Conservation (phyloP, 441 rosid genomes). For the Syzygium malaccense region DNA sequence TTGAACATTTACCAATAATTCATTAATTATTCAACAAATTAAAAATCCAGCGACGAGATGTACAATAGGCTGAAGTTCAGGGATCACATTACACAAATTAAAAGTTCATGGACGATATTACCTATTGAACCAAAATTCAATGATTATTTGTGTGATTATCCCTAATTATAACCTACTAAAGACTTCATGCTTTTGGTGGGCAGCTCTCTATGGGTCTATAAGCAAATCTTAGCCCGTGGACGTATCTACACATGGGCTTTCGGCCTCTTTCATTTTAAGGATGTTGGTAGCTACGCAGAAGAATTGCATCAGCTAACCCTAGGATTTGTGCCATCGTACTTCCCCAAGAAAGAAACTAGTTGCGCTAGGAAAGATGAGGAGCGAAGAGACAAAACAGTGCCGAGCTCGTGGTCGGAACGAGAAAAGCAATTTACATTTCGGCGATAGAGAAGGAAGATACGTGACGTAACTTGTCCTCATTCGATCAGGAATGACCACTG, state of each 20-base stretch:
- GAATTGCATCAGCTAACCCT: neutral
- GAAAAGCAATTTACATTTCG: neutral
- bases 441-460: neutral
- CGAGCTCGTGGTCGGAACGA: neutral
- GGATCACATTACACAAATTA: neutral
- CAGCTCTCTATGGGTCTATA: neutral
- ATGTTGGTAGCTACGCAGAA: neutral
- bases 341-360: neutral
- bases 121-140: neutral
- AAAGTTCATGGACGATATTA: neutral
- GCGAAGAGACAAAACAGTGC: neutral
- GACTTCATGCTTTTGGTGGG: neutral
- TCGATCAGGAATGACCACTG: neutral
- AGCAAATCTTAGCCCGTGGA: neutral
- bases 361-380: neutral
- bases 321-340: neutral
- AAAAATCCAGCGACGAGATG: fast-evolving
- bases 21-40: neutral
- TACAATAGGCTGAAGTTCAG: fast-evolving
- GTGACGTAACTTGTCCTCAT: neutral
- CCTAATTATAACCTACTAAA: neutral
- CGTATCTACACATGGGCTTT: neutral
- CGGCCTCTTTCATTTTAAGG: neutral
- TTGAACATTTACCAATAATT: too few species aligned
- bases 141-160: neutral